Evolutionary conservation across 352 stramenopile species (phyloP).

Genomic region (Pythium phragmiticola): DNA sequence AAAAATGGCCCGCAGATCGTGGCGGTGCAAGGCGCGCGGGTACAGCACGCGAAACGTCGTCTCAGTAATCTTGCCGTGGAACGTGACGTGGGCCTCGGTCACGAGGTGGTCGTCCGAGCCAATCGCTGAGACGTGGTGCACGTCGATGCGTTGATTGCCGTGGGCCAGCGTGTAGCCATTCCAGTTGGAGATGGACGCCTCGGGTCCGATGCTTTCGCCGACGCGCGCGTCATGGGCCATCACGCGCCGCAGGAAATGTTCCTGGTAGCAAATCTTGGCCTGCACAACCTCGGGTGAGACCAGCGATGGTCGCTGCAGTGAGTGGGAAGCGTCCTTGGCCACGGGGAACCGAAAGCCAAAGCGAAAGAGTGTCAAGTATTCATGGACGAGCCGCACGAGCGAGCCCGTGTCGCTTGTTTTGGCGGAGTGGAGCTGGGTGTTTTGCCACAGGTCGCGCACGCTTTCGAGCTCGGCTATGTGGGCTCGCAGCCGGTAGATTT

Average conservation of each 20-base stretch:
- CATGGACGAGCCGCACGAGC: constrained; percentile 21
- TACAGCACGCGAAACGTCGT: constrained; percentile 25
- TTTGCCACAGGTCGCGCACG: constrained; percentile 22
- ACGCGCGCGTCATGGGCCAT: constrained; percentile 17
- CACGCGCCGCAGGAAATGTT: constrained; percentile 26
- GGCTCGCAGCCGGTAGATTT: constrained; percentile 22
- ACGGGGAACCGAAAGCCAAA: constrained; percentile 17
- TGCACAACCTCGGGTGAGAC: constrained; percentile 19
- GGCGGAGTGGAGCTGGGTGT: constrained; percentile 19
- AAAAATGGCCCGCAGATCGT: constrained; percentile 21
- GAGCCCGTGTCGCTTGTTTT: constrained; percentile 22
- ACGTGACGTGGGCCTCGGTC: constrained; percentile 22
- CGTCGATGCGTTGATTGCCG: constrained; percentile 16
- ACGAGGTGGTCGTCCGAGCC: constrained; percentile 20
- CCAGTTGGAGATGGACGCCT: constrained; percentile 26
- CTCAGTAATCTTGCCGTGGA: constrained; percentile 23
- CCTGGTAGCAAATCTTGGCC: constrained; percentile 25
- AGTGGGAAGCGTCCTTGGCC: neutral
- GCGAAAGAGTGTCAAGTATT: constrained; percentile 25
- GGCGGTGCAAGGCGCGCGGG: constrained; percentile 18
- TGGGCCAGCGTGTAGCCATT: constrained; percentile 22
- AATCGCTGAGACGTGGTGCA: constrained; percentile 10
- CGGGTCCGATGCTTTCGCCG: constrained; percentile 17
- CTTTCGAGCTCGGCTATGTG: constrained; percentile 24
- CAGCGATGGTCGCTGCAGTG: neutral